Base-by-base conservation (phyloP, 2,329 filamentous ascomycete genomes). In the Aspergillus aculeatus region DNA sequence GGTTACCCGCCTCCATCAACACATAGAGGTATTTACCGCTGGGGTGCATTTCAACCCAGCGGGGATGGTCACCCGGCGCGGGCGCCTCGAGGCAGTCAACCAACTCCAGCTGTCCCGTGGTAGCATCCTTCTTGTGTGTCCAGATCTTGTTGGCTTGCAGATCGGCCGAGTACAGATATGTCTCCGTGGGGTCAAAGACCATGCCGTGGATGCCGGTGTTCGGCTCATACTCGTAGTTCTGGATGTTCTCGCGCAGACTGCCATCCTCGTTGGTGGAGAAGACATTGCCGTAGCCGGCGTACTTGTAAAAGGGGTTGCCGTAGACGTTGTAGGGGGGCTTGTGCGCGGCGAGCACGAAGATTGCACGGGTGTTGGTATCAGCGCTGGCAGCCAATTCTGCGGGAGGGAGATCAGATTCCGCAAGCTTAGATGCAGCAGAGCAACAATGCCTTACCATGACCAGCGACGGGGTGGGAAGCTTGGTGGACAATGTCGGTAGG, bases 1-100 rank as follows among this genome's bases (percentile, higher is more conserved):
- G 82, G 79, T 96, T 96, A 57, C 91, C 91, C n/a, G 88, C 89
- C 77, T 96, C 92, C 90, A 95, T 96, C 67, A 96, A 82, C 7
- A 85, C 91, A 77, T 96, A 96, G 58, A 96, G 82, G 75, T 92
- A 92, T 59, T 87, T 84, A 21, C 90, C 91, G 1, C 84, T 84
- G 2, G 89, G 88, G 74, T 94, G 90, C 73, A 96, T 88, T 67
- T 91, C 91, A 14, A 96, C 90, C 92, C 92, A 96, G 69, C 92
- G 86, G 16, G 92, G 92, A 74, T 95, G 92, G 75, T 96, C 92
- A 62, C 83, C 82, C 2, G 84, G 77, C 50, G 83, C 82, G 0
- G 91, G 90, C 29, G 91, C 91, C 63, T 89, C 84, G 35, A 93
- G 82, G 70, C 83, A 86, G 66, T 90, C 91, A 57, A 94, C 83